Evolutionary conservation across 2,329 filamentous ascomycete genomes (phyloP).

Genomic region (Magnaporthiopsis rhizophila): DNA sequence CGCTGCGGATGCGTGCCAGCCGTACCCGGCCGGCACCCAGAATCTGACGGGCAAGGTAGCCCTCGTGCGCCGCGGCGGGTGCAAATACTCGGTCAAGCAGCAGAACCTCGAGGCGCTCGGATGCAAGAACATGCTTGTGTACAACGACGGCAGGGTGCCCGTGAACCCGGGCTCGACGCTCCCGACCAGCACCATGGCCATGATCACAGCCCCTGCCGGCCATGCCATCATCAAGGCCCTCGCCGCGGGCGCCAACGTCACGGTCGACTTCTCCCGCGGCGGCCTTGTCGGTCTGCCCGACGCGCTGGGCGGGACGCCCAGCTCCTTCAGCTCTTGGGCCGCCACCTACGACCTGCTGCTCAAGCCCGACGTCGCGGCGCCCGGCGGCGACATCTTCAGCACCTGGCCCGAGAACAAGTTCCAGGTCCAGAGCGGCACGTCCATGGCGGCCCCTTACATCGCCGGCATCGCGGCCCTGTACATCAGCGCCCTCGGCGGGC

Average conservation of each 20-base stretch:
- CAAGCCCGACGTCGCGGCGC: constrained; percentile 34
- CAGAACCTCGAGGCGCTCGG: constrained; percentile 21
- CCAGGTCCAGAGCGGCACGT: constrained; percentile 37
- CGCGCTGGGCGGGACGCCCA: constrained; percentile 25
- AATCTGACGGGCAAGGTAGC: constrained; percentile 33
- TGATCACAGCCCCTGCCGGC: constrained; percentile 14
- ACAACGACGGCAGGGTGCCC: constrained; percentile 12
- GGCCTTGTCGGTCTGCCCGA: constrained; percentile 9
- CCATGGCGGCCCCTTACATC: constrained; percentile 39
- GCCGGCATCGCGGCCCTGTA: constrained; percentile 34
- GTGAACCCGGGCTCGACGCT: constrained; percentile 4
- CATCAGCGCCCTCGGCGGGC: constrained; percentile 25
- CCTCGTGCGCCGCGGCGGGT: constrained; percentile 25
- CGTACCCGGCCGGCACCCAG: constrained; percentile 27
- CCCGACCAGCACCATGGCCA: constrained; percentile 8
- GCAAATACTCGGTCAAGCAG: constrained; percentile 16
- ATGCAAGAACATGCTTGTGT: constrained; percentile 24
- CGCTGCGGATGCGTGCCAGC: constrained; percentile 27
- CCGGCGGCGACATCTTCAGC: constrained; percentile 36
- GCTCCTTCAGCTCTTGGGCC: constrained; percentile 33
- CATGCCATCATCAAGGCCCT: constrained; percentile 23
- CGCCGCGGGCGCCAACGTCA: constrained; percentile 22
- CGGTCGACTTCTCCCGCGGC: constrained; percentile 17
- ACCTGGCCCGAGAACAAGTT: constrained; percentile 30
- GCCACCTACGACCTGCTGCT: constrained; percentile 33